These are phyloP conservation scores for Metarhizium guizhouense DNA, from an alignment of 2,329 filamentous ascomycete species.

Conservation along the genomic window DNA sequence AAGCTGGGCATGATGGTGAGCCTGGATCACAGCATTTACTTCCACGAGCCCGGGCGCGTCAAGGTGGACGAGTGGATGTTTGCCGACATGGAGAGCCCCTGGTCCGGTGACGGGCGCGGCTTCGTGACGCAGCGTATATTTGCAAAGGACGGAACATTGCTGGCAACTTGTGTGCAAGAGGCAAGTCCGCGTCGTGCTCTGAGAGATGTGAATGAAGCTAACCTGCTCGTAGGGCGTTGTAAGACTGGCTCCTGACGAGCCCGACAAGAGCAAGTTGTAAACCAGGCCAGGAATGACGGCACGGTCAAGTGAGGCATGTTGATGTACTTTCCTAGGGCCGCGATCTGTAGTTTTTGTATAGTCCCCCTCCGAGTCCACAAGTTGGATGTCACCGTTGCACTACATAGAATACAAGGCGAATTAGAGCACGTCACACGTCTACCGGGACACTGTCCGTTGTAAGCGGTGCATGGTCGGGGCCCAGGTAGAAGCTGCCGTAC, in stretches of 20 bases:
- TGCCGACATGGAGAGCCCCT: slow-evolving; percentile 70
- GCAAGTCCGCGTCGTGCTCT: slow-evolving; percentile 28
- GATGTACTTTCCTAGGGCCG: too few relatives aligned
- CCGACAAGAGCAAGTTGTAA: slow-evolving; percentile 3
- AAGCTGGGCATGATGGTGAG: slow-evolving; percentile 78
- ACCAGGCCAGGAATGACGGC: too few relatives aligned
- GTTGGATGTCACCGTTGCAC: too few relatives aligned
- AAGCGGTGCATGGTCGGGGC: too few relatives aligned
- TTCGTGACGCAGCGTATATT: slow-evolving; percentile 70
- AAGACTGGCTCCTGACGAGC: not conserved
- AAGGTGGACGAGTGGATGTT: slow-evolving; percentile 69
- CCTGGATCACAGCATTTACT: slow-evolving; percentile 66
- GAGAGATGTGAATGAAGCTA: not conserved
- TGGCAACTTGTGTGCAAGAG: slow-evolving; percentile 77
- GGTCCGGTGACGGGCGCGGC: slow-evolving; percentile 69
- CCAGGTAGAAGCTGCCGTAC: too few relatives aligned
- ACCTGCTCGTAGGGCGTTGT: slow-evolving; percentile 3
- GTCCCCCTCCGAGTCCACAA: too few relatives aligned
- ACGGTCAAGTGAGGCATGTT: too few relatives aligned
- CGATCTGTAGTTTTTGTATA: too few relatives aligned
- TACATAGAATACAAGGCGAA: too few relatives aligned
- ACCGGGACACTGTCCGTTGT: too few relatives aligned
- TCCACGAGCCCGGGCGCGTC: slow-evolving; percentile 51
- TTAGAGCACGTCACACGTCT: too few relatives aligned
- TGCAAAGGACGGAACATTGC: slow-evolving; percentile 57